Conservation (phyloP, 805 yeast species). For the Zygotorulaspora danielsina region DNA sequence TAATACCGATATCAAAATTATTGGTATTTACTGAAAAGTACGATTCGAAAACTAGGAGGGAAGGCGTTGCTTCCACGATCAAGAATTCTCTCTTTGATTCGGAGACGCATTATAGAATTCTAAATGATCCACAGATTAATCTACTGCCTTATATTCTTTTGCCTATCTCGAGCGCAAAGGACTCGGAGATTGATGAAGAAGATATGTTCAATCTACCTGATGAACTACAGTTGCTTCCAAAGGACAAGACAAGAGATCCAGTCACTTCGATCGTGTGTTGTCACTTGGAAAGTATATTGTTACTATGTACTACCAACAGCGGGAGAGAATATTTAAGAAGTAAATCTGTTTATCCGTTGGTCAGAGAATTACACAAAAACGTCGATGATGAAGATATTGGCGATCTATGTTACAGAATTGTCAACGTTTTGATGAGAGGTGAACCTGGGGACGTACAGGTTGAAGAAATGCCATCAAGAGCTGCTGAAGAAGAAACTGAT, state of each 20-base stretch:
- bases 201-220: constrained; percentile 87
- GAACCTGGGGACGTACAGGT: constrained; percentile 50
- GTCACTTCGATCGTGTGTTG: constrained; percentile 56
- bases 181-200: constrained; percentile 67
- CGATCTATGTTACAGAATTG: constrained; percentile 77
- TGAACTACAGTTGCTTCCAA: constrained; percentile 73
- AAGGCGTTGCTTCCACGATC: constrained; percentile 88
- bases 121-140: constrained; percentile 61
- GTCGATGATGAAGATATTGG: constrained; percentile 45
- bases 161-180: constrained; percentile 76
- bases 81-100: constrained; percentile 85
- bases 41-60: constrained; percentile 74
- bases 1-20: constrained; percentile 76
- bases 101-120: constrained; percentile 55
- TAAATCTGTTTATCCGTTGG: constrained; percentile 79
- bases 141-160: constrained; percentile 74
- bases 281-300: constrained; percentile 73
- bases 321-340: constrained; percentile 74
- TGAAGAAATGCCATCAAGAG: constrained; percentile 45
- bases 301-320: constrained; percentile 69
- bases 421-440: constrained; percentile 89
- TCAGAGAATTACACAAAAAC: constrained; percentile 78
- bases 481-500: constrained; percentile 46
- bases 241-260: constrained; percentile 75
- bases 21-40: constrained; percentile 79